These are phyloP conservation scores for Gloeostereum incarnatum DNA, from an alignment of 768 basidiomycete species.

Conservation along the genomic window DNA sequence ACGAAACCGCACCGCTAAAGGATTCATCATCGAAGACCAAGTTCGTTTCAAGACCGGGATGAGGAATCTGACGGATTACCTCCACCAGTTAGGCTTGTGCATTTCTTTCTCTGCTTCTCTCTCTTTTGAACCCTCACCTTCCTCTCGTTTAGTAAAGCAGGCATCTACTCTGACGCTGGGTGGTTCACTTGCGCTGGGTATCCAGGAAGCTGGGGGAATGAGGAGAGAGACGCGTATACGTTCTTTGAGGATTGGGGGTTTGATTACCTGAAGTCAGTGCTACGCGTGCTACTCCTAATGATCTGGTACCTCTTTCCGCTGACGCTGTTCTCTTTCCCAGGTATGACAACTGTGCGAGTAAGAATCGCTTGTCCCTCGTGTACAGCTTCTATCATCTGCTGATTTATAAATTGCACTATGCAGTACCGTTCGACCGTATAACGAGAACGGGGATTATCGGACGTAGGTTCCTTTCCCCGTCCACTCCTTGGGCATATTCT, in stretches of 20 bases:
- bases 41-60: slow-evolving; percentile 47
- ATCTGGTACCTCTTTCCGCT: no score
- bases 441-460: no score
- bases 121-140: neutral
- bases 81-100: slow-evolving; percentile 53
- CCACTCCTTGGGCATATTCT: no score
- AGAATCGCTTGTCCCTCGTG: no score
- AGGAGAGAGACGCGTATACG: slow-evolving; percentile 41
- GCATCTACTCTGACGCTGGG: slow-evolving; percentile 49
- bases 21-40: slow-evolving; percentile 47
- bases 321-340: no score
- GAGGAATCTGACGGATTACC: slow-evolving; percentile 41
- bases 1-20: slow-evolving; percentile 36
- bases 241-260: slow-evolving; percentile 62
- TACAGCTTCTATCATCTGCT: no score
- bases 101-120: neutral
- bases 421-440: no score
- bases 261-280: slow-evolving; percentile 51
- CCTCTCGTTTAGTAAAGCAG: slow-evolving; percentile 23
- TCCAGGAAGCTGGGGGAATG: slow-evolving; percentile 56
- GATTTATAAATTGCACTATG: no score
- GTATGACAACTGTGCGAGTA: no score
- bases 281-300: neutral
- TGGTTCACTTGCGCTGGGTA: slow-evolving; percentile 63
- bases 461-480: no score